Evolutionary conservation across 768 basidiomycete species (phyloP), one percentile per base, ranked within the genome.

Genomic region (Lactarius psammicola): DNA sequence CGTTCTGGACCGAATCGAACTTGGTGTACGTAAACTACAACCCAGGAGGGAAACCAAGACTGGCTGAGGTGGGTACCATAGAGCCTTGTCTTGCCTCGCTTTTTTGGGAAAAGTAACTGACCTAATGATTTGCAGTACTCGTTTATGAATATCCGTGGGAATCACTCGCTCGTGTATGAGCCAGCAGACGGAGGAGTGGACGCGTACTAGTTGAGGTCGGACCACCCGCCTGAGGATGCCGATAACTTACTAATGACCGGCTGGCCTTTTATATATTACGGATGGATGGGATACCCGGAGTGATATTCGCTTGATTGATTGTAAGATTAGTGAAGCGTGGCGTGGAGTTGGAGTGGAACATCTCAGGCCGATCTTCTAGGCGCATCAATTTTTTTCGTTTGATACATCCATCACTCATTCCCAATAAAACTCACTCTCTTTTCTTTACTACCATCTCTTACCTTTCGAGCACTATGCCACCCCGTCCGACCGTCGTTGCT

Each of bases 1-100:
- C 89, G 3, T 90, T 91, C 78, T 88, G 84, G 80, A 85, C 83
- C 4, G 88, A 90, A 76, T 74, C 80, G 28, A 83, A 81, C 71
- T 73, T 82, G 26, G 80, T 82, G 20, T 82, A 80, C 54, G 69
- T 79, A 20, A 82, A 82, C 70, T 76, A 80, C 28, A 73, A 78
- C 44, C 64, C 74, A 15, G 75, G 75, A 30, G 76, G 71, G 55
- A 75, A 73, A 9, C 78, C 81, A 1, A 77, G 76, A 28, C 72
- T 82, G 34, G 71, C 78, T 18, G 80, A 82, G 75, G 80, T 81
- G 69, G 0, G 56, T 42, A 17, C 13, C 40, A n/a, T n/a, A n/a
- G n/a, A n/a, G n/a, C n/a, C n/a, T n/a, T n/a, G n/a, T n/a, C 4
- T 51, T 9, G 10, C 49, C 6, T 51, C 26, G 23, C 13, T 51